A percentile compares a stretch with the other conserved stretches of the same genome.
These are phyloP conservation scores for Phaeosphaeriaceae sp. DNA, from an alignment of 2,329 filamentous ascomycete genomes.

Conservation along the genomic window DNA sequence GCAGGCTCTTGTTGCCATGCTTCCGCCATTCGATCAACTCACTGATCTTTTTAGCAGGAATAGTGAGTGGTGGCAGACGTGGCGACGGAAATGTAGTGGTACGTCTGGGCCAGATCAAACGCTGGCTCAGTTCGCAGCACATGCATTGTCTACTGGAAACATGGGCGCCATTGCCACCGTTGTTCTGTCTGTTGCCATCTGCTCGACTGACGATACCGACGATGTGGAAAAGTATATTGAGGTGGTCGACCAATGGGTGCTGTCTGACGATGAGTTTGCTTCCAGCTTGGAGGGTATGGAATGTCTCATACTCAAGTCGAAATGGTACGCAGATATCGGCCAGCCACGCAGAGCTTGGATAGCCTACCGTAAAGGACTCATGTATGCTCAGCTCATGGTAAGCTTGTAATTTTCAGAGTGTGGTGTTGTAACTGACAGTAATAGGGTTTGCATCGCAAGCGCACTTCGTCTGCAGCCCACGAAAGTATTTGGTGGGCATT, in stretches of 20 bases:
- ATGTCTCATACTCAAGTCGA: slow-evolving; percentile 58
- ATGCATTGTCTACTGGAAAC: slow-evolving; percentile 53
- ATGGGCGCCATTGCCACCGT: slow-evolving; percentile 47
- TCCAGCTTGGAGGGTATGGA: slow-evolving; percentile 61
- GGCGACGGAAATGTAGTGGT: slow-evolving; percentile 51
- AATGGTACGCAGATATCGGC: slow-evolving; percentile 62
- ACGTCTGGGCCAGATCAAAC: slow-evolving; percentile 48
- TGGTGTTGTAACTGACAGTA: slow-evolving; percentile 15
- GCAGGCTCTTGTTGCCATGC: slow-evolving; percentile 41
- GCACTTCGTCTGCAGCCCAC: slow-evolving; percentile 38
- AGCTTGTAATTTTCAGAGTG: slow-evolving; percentile 18
- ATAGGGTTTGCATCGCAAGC: slow-evolving; percentile 49
- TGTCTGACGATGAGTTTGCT: slow-evolving; percentile 58
- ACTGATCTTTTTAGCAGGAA: slow-evolving; percentile 43
- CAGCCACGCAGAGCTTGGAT: slow-evolving; percentile 63
- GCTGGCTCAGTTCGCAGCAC: slow-evolving; percentile 51
- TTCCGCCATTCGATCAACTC: slow-evolving; percentile 45
- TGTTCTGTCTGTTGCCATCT: slow-evolving; percentile 48
- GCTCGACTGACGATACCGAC: slow-evolving; percentile 50
- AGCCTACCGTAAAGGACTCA: slow-evolving; percentile 57
- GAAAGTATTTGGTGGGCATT: slow-evolving; percentile 51
- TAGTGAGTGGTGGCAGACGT: slow-evolving; percentile 52
- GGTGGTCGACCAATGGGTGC: slow-evolving; percentile 56
- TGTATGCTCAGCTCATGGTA: slow-evolving; percentile 61
- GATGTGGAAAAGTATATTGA: slow-evolving; percentile 56